Evolutionary conservation across 164 flowering plant genomes (phyloP).

Genomic region (Sextonia rubra): DNA sequence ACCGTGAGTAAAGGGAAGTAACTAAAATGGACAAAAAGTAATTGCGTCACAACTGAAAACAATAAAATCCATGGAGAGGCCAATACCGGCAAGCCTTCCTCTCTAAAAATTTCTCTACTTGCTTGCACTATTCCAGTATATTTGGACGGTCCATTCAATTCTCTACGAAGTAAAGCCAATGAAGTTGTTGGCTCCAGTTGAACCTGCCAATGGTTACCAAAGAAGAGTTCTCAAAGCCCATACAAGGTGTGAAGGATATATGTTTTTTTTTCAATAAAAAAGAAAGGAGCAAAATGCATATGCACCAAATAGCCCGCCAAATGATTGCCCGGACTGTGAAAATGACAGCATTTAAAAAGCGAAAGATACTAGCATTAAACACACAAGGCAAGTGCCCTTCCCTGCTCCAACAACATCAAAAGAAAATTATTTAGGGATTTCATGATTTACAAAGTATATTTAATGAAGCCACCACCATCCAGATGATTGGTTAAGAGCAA

Average conservation of each 20-base stretch:
- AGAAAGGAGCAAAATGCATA: neutral
- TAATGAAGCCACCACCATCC: too few species aligned
- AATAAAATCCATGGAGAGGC: neutral
- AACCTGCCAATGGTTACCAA: conserved; percentile 47
- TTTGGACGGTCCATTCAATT: conserved; percentile 52
- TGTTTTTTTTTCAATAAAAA: too few species aligned
- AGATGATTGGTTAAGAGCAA: too few species aligned
- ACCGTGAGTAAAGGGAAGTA: neutral
- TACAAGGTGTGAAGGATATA: neutral
- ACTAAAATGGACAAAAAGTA: neutral
- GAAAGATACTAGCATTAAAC: neutral
- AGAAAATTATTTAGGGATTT: too few species aligned
- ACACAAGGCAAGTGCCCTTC: neutral
- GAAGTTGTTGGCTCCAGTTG: conserved; percentile 91
- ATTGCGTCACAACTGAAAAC: neutral
- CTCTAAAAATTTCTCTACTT: conserved; percentile 74
- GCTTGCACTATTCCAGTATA: conserved; percentile 94
- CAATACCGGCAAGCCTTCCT: conserved; percentile 84
- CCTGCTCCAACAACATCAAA: neutral
- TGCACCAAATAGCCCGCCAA: neutral
- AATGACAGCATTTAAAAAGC: neutral
- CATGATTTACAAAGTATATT: neutral
- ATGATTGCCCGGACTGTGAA: neutral
- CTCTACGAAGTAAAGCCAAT: conserved; percentile 55
- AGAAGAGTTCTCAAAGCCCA: conserved; percentile 1